Conservation (phyloP, 345 rosid genomes). For the Hibiscus mutabilis region DNA sequence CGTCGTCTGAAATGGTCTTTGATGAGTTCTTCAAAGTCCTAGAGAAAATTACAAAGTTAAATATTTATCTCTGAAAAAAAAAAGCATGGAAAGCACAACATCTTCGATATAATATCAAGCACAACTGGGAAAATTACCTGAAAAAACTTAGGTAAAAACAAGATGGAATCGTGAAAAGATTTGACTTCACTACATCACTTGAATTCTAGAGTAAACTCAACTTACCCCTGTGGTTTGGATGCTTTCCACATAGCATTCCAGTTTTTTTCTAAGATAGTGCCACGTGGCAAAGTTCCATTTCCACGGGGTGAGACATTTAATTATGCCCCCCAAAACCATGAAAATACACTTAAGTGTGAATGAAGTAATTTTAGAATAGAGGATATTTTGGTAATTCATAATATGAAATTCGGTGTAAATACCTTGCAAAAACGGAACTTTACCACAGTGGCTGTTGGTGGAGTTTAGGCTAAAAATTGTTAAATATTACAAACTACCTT, state of each 20-base stretch:
- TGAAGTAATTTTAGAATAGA: not conserved
- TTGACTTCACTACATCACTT: not conserved
- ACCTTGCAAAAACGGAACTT: not conserved
- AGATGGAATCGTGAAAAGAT: not conserved
- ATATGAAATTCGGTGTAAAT: not conserved
- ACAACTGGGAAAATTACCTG: not conserved
- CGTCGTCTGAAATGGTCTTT: conserved; percentile 79
- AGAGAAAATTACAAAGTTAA: conserved; percentile 8
- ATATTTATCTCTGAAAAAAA: not conserved
- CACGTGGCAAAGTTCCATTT: not conserved
- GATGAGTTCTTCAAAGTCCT: conserved; percentile 83
- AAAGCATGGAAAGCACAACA: not conserved
- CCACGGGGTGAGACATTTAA: not conserved
- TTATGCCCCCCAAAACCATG: not conserved
- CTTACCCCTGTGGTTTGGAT: not conserved
- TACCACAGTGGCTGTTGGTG: not conserved
- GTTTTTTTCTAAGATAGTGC: no score
- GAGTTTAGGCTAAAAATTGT: not conserved
- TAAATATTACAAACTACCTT: not conserved
- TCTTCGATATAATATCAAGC: not conserved
- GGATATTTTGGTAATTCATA: not conserved
- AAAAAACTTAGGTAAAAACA: not conserved
- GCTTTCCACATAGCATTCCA: not conserved
- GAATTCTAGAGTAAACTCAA: not conserved
- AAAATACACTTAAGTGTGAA: not conserved